Conservation (phyloP, 73 alveolate species). For the Blepharisma stoltei region DNA sequence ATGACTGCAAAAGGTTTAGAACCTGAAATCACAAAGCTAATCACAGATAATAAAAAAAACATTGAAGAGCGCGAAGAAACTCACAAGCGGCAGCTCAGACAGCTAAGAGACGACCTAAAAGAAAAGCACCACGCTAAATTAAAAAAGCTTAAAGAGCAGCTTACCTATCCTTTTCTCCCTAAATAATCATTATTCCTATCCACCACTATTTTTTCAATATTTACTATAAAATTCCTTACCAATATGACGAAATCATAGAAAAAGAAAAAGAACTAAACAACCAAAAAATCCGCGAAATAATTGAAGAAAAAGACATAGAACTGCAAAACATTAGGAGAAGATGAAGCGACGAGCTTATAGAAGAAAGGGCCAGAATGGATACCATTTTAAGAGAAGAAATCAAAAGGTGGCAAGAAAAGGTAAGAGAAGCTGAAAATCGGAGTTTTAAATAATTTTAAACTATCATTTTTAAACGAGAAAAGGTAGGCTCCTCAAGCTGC, state of each 20-base stretch:
- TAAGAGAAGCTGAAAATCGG: not conserved
- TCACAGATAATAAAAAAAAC: conserved; percentile 61
- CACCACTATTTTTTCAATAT: too few species aligned
- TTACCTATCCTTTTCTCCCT: too few species aligned
- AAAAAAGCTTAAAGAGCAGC: conserved; percentile 61
- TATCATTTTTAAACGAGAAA: not conserved
- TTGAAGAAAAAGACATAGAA: conserved; percentile 43
- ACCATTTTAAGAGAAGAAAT: not conserved
- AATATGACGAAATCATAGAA: conserved; percentile 74
- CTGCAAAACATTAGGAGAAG: conserved; percentile 40
- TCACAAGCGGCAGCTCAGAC: conserved; percentile 53
- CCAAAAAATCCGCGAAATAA: conserved; percentile 43
- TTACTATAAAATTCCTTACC: too few species aligned
- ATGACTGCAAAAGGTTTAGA: conserved; percentile 64
- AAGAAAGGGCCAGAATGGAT: not conserved
- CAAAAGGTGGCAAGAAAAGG: conserved; percentile 15
- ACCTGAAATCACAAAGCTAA: conserved; percentile 59
- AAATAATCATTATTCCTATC: too few species aligned
- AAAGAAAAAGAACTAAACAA: conserved; percentile 60
- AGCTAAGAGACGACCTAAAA: conserved; percentile 49
- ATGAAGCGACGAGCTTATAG: conserved; percentile 25
- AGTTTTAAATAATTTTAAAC: not conserved
- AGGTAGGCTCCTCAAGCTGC: not conserved
- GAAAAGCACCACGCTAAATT: conserved; percentile 61
- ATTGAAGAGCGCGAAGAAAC: conserved; percentile 47